A percentile compares a stretch with the other conserved stretches of the same genome.
These are phyloP conservation scores for Cladosporium velox DNA, from an alignment of 2,329 filamentous ascomycete species.

Conservation along the genomic window DNA sequence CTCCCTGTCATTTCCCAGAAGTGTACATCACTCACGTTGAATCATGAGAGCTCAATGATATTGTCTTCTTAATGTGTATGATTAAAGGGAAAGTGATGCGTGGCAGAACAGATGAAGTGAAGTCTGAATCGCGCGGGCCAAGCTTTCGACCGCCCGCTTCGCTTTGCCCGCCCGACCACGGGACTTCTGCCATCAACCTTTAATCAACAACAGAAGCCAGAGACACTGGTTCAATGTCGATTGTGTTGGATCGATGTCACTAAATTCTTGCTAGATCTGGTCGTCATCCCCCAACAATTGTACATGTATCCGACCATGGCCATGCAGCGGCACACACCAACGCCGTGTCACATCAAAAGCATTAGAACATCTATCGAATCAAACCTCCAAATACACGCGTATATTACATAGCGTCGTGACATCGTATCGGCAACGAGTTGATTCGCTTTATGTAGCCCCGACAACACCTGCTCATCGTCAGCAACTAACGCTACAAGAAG, in stretches of 20 bases:
- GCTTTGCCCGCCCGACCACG: background rate
- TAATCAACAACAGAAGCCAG: background rate
- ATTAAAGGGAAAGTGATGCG: background rate
- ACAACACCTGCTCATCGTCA: background rate
- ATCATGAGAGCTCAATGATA: too few relatives aligned
- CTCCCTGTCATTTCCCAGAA: too few relatives aligned
- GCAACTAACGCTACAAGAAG: background rate
- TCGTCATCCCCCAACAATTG: background rate
- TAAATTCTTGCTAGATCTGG: background rate
- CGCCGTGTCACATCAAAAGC: background rate
- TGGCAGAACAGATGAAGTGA: background rate
- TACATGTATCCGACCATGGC: background rate
- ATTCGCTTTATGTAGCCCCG: background rate
- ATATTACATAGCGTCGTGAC: background rate
- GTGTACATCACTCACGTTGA: too few relatives aligned
- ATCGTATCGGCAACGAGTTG: background rate
- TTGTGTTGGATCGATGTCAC: background rate
- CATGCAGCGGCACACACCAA: background rate
- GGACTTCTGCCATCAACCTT: background rate
- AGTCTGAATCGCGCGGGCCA: background rate
- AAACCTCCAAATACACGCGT: background rate
- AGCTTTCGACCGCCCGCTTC: background rate
- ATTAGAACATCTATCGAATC: background rate
- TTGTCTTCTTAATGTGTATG: too few relatives aligned
- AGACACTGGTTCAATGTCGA: background rate